Evolutionary conservation across 805 yeast genomes (phyloP), one percentile per base, ranked within the genome.

Genomic region (Sugiyamaella qingdaonensis): DNA sequence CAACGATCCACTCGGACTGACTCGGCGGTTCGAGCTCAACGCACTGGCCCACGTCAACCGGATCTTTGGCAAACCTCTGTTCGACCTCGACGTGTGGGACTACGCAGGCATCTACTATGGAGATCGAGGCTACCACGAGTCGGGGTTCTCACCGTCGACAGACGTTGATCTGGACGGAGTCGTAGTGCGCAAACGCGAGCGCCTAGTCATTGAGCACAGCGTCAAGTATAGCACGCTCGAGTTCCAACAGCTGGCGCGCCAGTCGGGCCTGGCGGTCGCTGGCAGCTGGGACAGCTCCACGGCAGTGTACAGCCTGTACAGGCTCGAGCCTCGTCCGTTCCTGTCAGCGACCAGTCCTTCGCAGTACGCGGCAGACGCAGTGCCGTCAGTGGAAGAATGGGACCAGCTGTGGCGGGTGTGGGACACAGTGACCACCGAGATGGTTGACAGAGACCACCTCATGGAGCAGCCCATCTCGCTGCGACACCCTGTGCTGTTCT

Each of bases 391-490:
- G 16, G 2, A 2, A 9, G 43, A 39, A 9, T 39, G 43, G 43
- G 43, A 39, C 21, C 14, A 39, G 13, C 10, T 39, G 16, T 39
- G 43, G 43, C 16, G 13, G 21, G 43, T 39, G 43, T 39, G 43
- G 43, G 43, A 39, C 43, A 39, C 43, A 39, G 43, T 39, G 24
- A 39, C 43, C 7, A 4, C 9, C 16, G 43, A 39, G 24, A 39
- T 39, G 43, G 13, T 39, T 39, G 43, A 39, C 19, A 4, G 8
- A 3, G 19, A 39, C 21, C 19, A 14, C 24, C 21, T 39, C 13
- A 11, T 16, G 16, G 43, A 39, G 43, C 43, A 39, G 43, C 43
- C 43, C 14, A 39, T 39, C 43, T 39, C 43, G 4, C 43, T 39
- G 13, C 43, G 43, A 16, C 43, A 39, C 21, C 43, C 43, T 9